A percentile compares a stretch with the other conserved stretches of the same genome.
Conservation (phyloP, 2,329 filamentous ascomycete species). For the Apiospora kogelbergensis region DNA sequence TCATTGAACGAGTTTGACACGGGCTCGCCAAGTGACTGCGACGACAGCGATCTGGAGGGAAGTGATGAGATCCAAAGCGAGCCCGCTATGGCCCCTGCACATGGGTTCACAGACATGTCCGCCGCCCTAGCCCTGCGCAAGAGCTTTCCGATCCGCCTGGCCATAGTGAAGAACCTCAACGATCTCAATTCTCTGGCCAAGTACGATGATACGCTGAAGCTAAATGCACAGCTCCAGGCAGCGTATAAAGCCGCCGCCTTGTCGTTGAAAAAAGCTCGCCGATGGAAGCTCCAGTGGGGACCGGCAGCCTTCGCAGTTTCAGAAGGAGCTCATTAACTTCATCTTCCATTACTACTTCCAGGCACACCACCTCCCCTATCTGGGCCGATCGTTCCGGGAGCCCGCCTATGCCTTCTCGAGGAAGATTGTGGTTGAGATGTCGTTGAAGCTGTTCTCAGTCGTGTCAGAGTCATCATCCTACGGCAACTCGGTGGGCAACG, state of each 20-base stretch:
- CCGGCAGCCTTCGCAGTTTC: slow-evolving; percentile 34
- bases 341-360: slow-evolving; percentile 55
- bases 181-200: slow-evolving; percentile 34
- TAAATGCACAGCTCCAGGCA: slow-evolving; percentile 42
- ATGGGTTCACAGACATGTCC: slow-evolving; percentile 47
- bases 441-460: slow-evolving; percentile 46
- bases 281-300: slow-evolving; percentile 11
- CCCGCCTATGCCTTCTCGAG: slow-evolving; percentile 51
- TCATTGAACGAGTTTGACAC: slow-evolving; percentile 48
- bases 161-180: slow-evolving; percentile 43
- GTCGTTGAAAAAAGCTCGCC: slow-evolving; percentile 28
- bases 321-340: slow-evolving; percentile 47
- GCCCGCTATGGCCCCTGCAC: slow-evolving; percentile 49
- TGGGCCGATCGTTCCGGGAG: slow-evolving; percentile 38
- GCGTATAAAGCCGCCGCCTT: slow-evolving; percentile 42
- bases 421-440: slow-evolving; percentile 46
- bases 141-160: slow-evolving; percentile 43
- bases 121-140: slow-evolving; percentile 47
- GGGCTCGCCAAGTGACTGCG: slow-evolving; percentile 45
- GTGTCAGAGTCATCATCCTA: slow-evolving; percentile 30
- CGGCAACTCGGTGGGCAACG: background rate
- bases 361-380: slow-evolving; percentile 55
- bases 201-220: slow-evolving; percentile 45
- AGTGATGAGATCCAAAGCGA: slow-evolving; percentile 48
- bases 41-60: slow-evolving; percentile 46